Conservation (phyloP, 2,329 filamentous ascomycete genomes). For the Periconia digitata region DNA sequence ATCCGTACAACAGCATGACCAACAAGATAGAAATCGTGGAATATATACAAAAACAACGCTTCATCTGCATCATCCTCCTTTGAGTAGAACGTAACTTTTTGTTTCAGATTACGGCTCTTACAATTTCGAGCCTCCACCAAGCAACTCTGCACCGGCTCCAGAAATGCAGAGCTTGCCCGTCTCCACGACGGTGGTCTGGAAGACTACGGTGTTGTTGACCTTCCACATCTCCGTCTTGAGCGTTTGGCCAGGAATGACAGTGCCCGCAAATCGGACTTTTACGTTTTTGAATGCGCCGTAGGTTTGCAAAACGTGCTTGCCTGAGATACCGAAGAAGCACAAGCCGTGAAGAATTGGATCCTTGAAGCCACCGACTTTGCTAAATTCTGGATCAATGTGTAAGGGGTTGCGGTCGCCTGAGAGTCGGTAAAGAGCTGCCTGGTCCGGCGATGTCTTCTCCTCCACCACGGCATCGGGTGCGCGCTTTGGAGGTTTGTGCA, state of each 20-base stretch:
- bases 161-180: conserved; percentile 87
- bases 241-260: conserved; percentile 84
- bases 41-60: not conserved
- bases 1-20: not conserved
- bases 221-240: conserved; percentile 94
- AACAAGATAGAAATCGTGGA: not conserved
- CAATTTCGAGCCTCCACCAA: conserved; percentile 50
- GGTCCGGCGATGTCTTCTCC: conserved; percentile 83
- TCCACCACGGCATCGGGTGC: conserved; percentile 80
- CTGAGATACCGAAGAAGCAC: conserved; percentile 88
- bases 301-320: conserved; percentile 83
- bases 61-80: too few species aligned
- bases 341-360: conserved; percentile 94
- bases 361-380: conserved; percentile 94
- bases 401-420: conserved; percentile 96
- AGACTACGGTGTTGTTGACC: conserved; percentile 74
- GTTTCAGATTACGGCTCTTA: conserved; percentile 24
- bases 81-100: too few species aligned
- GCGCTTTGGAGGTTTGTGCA: conserved; percentile 76
- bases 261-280: conserved; percentile 88
- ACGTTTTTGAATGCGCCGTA: conserved; percentile 87
- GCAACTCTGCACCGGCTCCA: conserved; percentile 76
- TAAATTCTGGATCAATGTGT: conserved; percentile 92
- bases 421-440: conserved; percentile 89
- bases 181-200: conserved; percentile 89